Conservation (phyloP, 805 yeast species). For the Komagataella kurtzmanii region DNA sequence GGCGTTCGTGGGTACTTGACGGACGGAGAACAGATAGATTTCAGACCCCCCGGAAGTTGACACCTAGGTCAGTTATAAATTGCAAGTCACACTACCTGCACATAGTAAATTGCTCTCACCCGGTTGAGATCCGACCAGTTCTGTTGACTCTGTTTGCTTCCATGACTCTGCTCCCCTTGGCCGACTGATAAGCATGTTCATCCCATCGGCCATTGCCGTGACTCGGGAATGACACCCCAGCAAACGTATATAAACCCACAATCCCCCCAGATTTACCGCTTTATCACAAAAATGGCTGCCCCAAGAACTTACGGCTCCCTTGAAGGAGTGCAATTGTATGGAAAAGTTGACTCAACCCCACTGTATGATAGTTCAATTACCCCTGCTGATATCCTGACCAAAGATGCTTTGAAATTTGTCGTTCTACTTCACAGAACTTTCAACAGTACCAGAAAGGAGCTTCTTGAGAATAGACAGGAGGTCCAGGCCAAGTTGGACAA, state of each 20-base stretch:
- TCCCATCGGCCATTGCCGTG: background rate
- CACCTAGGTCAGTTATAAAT: too few species aligned
- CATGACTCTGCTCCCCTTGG: background rate
- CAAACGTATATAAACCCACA: background rate
- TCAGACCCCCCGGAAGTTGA: background rate
- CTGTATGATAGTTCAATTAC: slow-evolving; percentile 20
- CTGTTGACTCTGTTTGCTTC: background rate
- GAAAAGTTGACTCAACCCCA: slow-evolving; percentile 25
- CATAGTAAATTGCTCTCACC: background rate
- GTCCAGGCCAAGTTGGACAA: slow-evolving; percentile 50
- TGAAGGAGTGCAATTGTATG: slow-evolving; percentile 40
- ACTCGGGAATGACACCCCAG: background rate
- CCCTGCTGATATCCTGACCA: slow-evolving; percentile 40
- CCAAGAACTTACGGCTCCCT: slow-evolving; percentile 20
- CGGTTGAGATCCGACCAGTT: background rate
- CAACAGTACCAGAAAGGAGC: slow-evolving; percentile 42
- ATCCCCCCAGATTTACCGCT: background rate
- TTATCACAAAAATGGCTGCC: background rate
- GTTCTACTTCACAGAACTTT: slow-evolving; percentile 65
- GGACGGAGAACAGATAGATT: background rate
- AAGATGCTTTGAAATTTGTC: slow-evolving; percentile 53
- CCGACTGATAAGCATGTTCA: background rate
- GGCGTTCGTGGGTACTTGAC: background rate
- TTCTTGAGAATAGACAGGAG: slow-evolving; percentile 46
- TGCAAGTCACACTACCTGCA: background rate